Evolutionary conservation across 169 alveolate genomes (phyloP), one percentile per base, ranked within the genome.

Genomic region (Eimeria sp.): DNA sequence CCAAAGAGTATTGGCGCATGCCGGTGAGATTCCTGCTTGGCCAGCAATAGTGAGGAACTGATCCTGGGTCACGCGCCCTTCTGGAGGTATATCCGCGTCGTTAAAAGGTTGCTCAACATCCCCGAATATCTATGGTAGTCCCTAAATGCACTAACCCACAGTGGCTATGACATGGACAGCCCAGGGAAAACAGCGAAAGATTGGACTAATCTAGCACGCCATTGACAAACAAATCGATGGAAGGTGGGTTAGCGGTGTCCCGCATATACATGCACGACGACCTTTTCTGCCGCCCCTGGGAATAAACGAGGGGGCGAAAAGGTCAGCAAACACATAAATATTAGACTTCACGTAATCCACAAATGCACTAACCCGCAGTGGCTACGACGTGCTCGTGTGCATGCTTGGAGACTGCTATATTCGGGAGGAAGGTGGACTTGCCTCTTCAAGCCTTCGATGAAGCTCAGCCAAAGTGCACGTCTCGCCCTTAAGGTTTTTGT

Each of bases 371-470:
- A 9, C 7, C 78, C n/a, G 30, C n/a, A 34, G 40, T 34, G 40
- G 40, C 40, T 34, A 34, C 82, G 25, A 61, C 9, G n/a, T 16
- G 82, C 40, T 16, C 27, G 13, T 72, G 82, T 27, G 27, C 27
- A 73, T 73, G 83, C 54, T 0, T 6, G n/a, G 34, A 27, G 30
- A 30, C 30, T 73, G 57, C 83, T 0, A 18, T 40, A 73, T 40
- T 78, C 22, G 3, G 88, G 47, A 16, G 9, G 40, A 57, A 51
- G 58, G 11, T 43, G 45, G 27, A 51, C 93, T 45, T 80, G 92
- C 97, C 70, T 95, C 97, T 89, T 95, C 97, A 16, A 95, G 96
- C 22, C 97, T 87, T 49, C 95, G 58, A n/a, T 75, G 92, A 16
- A 95, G 95, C 91, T 87, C 91, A 20, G 94, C 43, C 49, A 95